Percentiles rank a stretch among this genome's conserved stretches.
phyloP scores from a whole-genome alignment of 257 asterid genomes.

The Linderniella brevidens region DNA sequence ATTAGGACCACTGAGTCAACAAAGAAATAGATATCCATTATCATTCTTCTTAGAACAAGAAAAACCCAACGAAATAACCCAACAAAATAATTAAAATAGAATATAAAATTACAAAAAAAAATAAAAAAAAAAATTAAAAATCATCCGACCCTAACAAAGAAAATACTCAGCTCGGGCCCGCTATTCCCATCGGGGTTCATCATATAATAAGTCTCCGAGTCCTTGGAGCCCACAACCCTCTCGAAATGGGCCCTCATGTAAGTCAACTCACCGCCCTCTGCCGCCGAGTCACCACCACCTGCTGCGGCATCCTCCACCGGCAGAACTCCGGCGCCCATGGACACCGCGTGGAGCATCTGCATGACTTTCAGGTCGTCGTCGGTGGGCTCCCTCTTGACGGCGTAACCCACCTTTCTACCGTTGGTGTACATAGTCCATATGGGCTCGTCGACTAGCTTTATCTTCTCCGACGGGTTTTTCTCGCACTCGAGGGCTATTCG shows the following conservation, averaged over 20 bases:
- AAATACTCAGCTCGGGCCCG: slow-evolving; percentile 78
- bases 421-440: slow-evolving; percentile 81
- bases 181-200: slow-evolving; percentile 78
- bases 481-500: slow-evolving; percentile 80
- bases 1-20: no score
- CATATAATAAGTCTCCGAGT: slow-evolving; percentile 86
- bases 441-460: slow-evolving; percentile 59
- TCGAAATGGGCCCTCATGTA: slow-evolving; percentile 81
- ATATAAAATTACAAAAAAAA: neutral
- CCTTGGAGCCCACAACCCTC: slow-evolving; percentile 62
- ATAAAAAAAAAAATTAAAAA: neutral
- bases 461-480: slow-evolving; percentile 38
- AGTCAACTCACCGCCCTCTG: slow-evolving; percentile 48
- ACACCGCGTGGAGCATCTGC: slow-evolving; percentile 51
- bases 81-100: no score
- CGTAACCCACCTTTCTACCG: slow-evolving; percentile 66
- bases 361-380: slow-evolving; percentile 63
- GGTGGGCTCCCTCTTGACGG: slow-evolving; percentile 57
- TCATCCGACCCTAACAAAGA: slow-evolving; percentile 41
- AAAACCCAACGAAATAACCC: no score
- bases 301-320: slow-evolving; percentile 19
- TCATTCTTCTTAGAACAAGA: no score
- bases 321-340: slow-evolving; percentile 86
- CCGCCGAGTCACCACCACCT: slow-evolving; percentile 9
- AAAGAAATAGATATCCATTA: no score